Evolutionary conservation across 2,329 filamentous ascomycete genomes (phyloP), one percentile per base, ranked within the genome.

Genomic region (Alternaria conjuncta): DNA sequence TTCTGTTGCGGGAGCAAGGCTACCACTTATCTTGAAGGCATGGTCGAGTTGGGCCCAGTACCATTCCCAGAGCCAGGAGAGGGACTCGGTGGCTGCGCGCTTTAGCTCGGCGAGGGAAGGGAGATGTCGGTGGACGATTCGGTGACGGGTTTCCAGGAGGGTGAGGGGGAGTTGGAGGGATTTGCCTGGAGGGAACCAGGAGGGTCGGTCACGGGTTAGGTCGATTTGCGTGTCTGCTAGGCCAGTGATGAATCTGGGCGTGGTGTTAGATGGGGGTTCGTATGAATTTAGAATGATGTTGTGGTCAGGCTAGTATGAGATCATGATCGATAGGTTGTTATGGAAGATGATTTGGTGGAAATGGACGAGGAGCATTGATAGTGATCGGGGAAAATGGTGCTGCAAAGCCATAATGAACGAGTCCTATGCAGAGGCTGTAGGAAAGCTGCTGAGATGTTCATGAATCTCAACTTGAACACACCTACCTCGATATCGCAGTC

Each of bases 101-200:
- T 93, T 87, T 65, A 97, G 83, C 66, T 93, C 89, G 11, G 87
- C 85, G 57, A 97, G 83, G 1, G 90, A 89, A 0, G 94, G 94
- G 60, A 97, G 83, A 76, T 94, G 92, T 79, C 96, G 92, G 78
- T 98, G 94, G 44, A 94, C 96, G 46, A 92, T 92, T 81, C 96
- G 92, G 78, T 97, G 94, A 49, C 94, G 88, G 62, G 96, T 84
- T 83, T 97, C 94, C 57, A 97, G 93, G 79, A 97, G 96, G 87
- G 89, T 63, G 90, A 91, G 23, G 91, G 74, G 76, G 12, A 71
- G 66, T 55, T 73, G 66, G 28, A 73, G 69, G 3, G 66, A 46
- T 63, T 71, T 70, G 12, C 68, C 67, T 3, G 71, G 64, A 3
- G 68, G 69, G 44, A 72, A 72, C 71, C 69, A 76, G 36, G 67